These are phyloP conservation scores for Eragrostis nindensis DNA, from an alignment of 176 grass and related monocot species.

Conservation along the genomic window DNA sequence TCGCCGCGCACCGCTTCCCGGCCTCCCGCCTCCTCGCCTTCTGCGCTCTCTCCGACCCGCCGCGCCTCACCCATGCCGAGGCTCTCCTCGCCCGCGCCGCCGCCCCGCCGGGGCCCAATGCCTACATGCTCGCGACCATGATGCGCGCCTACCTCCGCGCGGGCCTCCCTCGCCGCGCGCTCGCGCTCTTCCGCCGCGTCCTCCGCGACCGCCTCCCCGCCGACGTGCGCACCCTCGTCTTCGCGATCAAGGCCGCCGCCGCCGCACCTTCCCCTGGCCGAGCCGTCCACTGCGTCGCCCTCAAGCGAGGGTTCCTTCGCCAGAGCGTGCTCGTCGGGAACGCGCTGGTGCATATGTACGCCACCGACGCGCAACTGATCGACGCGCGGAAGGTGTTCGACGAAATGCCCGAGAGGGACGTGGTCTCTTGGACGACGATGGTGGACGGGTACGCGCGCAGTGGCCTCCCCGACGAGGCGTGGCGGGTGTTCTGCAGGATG, in stretches of 20 bases:
- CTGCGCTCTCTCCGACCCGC: conserved; percentile 66
- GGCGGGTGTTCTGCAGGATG: conserved; percentile 66
- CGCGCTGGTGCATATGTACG: conserved; percentile 51
- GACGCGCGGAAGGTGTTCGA: conserved; percentile 46
- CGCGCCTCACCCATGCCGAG: conserved; percentile 46
- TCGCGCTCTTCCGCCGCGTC: conserved; percentile 50
- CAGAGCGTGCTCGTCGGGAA: conserved; percentile 54
- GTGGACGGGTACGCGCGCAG: conserved; percentile 43
- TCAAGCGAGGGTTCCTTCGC: conserved; percentile 43
- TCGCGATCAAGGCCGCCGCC: conserved; percentile 48
- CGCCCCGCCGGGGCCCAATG: conserved; percentile 37
- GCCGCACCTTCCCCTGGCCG: neutral
- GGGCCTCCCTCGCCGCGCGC: conserved; percentile 22
- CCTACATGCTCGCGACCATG: conserved; percentile 70
- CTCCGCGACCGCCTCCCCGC: conserved; percentile 29
- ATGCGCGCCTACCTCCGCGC: conserved; percentile 69
- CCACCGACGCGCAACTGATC: neutral
- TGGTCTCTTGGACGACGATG: conserved; percentile 75
- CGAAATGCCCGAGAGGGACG: conserved; percentile 54
- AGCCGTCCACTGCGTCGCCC: conserved; percentile 45
- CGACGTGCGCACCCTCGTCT: conserved; percentile 65
- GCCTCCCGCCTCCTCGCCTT: conserved; percentile 68
- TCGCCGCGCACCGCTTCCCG: conserved; percentile 65
- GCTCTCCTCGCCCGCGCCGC: conserved; percentile 37
- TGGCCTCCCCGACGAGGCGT: conserved; percentile 38